Conservation (phyloP, 331 rosid species). For the Stylosanthes scabra region DNA sequence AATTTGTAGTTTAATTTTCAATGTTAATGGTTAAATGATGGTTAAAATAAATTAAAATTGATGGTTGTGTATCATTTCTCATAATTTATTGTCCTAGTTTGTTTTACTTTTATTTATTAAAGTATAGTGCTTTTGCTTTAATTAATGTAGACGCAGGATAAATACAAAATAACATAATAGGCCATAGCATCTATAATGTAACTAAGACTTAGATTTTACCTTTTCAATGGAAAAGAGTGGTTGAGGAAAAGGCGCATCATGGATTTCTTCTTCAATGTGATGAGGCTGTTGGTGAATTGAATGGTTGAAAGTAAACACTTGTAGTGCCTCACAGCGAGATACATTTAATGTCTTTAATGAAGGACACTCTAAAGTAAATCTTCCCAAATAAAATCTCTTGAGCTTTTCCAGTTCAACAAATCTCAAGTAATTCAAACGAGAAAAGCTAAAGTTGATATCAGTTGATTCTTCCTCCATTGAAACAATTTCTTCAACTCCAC, state of each 20-base stretch:
- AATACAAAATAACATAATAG: not conserved
- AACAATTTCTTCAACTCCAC: conserved; percentile 25
- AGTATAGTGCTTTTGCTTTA: not conserved
- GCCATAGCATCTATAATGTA: not conserved
- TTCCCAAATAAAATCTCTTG: not conserved
- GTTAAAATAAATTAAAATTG: too few species aligned
- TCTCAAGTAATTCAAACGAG: not conserved
- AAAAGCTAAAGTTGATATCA: conserved; percentile 19
- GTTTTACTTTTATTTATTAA: not conserved
- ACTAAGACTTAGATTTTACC: not conserved
- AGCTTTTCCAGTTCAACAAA: conserved; percentile 12
- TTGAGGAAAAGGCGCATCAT: not conserved
- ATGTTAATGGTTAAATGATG: too few species aligned
- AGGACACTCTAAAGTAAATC: conserved; percentile 43
- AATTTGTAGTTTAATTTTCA: too few species aligned
- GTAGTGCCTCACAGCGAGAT: not conserved
- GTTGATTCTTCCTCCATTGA: not conserved
- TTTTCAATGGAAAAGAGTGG: conserved; percentile 14
- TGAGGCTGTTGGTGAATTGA: not conserved
- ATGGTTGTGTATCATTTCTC: too few species aligned
- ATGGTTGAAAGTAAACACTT: conserved; percentile 1
- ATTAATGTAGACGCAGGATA: too few species aligned
- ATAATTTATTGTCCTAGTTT: too few species aligned
- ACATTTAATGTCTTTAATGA: conserved; percentile 22
- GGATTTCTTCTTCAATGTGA: not conserved